Evolutionary conservation across 2,329 filamentous ascomycete species (phyloP).

Genomic region (Apiospora pterosperma): DNA sequence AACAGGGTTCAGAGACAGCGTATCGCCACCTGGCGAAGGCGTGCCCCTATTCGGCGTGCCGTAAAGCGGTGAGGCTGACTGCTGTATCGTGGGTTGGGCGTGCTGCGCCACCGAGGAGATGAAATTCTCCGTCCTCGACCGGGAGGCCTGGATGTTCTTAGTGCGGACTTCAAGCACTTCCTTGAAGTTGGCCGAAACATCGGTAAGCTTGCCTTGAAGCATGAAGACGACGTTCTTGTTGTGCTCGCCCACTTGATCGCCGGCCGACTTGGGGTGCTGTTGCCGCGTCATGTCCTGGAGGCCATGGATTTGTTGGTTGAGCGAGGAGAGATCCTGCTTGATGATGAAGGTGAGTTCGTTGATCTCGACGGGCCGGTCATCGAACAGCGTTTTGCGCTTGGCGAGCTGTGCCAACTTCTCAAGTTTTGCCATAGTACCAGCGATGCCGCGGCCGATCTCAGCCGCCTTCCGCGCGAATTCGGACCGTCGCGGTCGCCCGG

Average conservation of each 20-base stretch:
- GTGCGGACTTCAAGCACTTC: constrained; percentile 94
- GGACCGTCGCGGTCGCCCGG: constrained; percentile 58
- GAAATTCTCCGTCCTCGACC: constrained; percentile 92
- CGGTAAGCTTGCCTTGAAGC: constrained; percentile 85
- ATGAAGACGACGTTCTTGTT: constrained; percentile 96
- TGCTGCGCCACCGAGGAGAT: constrained; percentile 84
- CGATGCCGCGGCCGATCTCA: constrained; percentile 88
- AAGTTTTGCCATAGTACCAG: constrained; percentile 88
- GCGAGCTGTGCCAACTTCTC: constrained; percentile 91
- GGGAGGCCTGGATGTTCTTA: constrained; percentile 94
- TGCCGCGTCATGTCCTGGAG: constrained; percentile 76
- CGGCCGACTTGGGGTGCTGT: constrained; percentile 60
- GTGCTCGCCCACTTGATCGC: constrained; percentile 86
- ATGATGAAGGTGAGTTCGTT: constrained; percentile 96
- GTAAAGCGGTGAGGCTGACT: constrained; percentile 84
- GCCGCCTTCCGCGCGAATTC: constrained; percentile 92
- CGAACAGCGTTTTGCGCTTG: constrained; percentile 95
- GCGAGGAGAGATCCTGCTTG: constrained; percentile 85
- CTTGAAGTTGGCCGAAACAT: constrained; percentile 94
- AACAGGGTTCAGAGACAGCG: constrained; percentile 72
- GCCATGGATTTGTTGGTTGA: constrained; percentile 81
- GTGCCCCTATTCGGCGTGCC: constrained; percentile 69
- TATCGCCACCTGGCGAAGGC: constrained; percentile 66
- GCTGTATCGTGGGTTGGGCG: constrained; percentile 63
- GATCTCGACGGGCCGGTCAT: constrained; percentile 94